Percentiles rank a stretch among this genome's conserved stretches.
Evolutionary conservation across 768 basidiomycete species (phyloP).

Genomic region (Boletus rubescentipes): DNA sequence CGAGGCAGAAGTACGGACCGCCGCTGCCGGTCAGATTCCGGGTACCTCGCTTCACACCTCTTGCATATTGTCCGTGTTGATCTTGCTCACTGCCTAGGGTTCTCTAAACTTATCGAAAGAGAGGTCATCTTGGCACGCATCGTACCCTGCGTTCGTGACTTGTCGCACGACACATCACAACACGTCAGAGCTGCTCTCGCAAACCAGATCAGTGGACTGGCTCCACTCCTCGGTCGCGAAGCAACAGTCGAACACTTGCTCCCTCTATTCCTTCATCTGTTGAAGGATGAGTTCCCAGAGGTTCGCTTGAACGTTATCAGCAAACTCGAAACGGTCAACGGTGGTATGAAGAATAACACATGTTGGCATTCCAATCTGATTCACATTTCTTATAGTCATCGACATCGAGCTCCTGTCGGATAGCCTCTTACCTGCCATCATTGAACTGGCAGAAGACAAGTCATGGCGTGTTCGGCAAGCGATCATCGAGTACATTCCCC

Average conservation of each 20-base stretch:
- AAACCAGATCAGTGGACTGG: slow-evolving; percentile 93
- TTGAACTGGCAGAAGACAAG: slow-evolving; percentile 98
- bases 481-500: slow-evolving; percentile 99
- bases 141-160: slow-evolving; percentile 91
- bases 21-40: slow-evolving; percentile 94
- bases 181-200: slow-evolving; percentile 97
- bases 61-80: slow-evolving; percentile 3
- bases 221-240: slow-evolving; percentile 90
- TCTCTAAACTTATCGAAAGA: slow-evolving; percentile 89
- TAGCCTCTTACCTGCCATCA: slow-evolving; percentile 94
- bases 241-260: slow-evolving; percentile 95
- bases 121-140: slow-evolving; percentile 92
- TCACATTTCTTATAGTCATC: slow-evolving; percentile 62
- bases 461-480: slow-evolving; percentile 99
- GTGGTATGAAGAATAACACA: slow-evolving; percentile 50
- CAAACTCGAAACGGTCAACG: slow-evolving; percentile 94
- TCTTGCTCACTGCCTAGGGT: slow-evolving; percentile 54
- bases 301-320: slow-evolving; percentile 97
- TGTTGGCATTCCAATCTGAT: slow-evolving; percentile 8
- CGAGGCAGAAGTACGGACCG: slow-evolving; percentile 97
- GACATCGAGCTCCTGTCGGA: slow-evolving; percentile 94
- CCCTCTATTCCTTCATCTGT: slow-evolving; percentile 90
- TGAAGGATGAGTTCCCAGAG: slow-evolving; percentile 99
- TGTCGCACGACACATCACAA: slow-evolving; percentile 91
- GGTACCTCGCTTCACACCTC: slow-evolving; percentile 46